These are phyloP conservation scores for Candida lessepsii DNA, from an alignment of 805 yeast species.

Conservation along the genomic window DNA sequence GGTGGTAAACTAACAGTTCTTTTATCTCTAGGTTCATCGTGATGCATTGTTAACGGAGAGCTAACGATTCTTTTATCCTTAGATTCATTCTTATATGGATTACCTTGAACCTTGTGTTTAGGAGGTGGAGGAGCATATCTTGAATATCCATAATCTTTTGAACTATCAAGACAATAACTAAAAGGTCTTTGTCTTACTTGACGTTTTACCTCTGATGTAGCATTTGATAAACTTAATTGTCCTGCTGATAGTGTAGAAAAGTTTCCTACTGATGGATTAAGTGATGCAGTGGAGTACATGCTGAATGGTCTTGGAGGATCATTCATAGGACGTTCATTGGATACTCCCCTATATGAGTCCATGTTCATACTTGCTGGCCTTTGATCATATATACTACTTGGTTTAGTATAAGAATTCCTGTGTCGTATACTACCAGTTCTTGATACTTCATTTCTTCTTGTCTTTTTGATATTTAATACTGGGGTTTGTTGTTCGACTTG, in stretches of 20 bases:
- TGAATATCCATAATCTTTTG: slow-evolving; percentile 20
- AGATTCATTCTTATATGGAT: slow-evolving; percentile 2
- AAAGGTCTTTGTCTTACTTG: slow-evolving; percentile 27
- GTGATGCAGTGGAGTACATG: slow-evolving; percentile 1
- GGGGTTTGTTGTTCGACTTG: no score
- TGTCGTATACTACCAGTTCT: slow-evolving; percentile 7
- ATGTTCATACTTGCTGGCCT: slow-evolving; percentile 12
- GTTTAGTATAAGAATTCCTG: slow-evolving; percentile 5
- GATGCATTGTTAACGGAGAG: neutral
- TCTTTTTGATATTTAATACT: slow-evolving; percentile 1
- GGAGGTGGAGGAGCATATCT: slow-evolving; percentile 8
- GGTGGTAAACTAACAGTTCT: slow-evolving; percentile 1
- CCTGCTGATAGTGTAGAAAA: slow-evolving; percentile 13
- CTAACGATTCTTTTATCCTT: neutral
- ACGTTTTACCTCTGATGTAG: slow-evolving; percentile 18
- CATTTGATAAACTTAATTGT: slow-evolving; percentile 9
- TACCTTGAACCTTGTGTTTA: neutral
- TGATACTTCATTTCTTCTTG: slow-evolving; percentile 1
- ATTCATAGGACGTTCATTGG: slow-evolving; percentile 7
- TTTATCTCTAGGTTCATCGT: neutral
- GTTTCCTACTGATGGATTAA: slow-evolving; percentile 7
- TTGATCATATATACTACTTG: slow-evolving; percentile 6
- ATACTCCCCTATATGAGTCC: slow-evolving; percentile 9
- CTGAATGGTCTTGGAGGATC: slow-evolving; percentile 1
- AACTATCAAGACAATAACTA: slow-evolving; percentile 26